Conservation (phyloP, 805 yeast species). For the Teunomyces gatunensis region DNA sequence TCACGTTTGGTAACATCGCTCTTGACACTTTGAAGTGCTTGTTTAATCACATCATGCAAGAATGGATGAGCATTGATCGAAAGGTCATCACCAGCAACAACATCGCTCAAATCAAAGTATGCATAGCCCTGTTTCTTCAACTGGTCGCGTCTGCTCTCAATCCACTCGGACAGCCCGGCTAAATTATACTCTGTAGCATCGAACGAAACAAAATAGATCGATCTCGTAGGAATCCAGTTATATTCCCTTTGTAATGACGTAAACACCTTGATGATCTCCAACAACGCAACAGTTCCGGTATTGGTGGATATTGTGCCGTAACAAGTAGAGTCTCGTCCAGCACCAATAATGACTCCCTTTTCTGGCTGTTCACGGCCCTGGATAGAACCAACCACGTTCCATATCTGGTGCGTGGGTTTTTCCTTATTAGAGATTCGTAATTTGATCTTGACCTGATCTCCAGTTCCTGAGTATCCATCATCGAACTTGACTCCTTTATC, state of each 20-base stretch:
- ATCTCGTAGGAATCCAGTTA: slow-evolving; percentile 81
- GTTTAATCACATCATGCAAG: slow-evolving; percentile 47
- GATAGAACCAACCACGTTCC: slow-evolving; percentile 79
- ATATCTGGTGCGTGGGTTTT: slow-evolving; percentile 58
- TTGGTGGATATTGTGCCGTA: slow-evolving; percentile 71
- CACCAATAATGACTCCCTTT: slow-evolving; percentile 73
- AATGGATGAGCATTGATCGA: slow-evolving; percentile 65
- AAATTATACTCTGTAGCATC: slow-evolving; percentile 77
- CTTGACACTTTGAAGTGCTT: slow-evolving; percentile 34
- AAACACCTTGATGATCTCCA: slow-evolving; percentile 69
- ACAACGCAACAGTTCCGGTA: slow-evolving; percentile 70
- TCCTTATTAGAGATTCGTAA: slow-evolving; percentile 37
- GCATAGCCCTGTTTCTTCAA: slow-evolving; percentile 62
- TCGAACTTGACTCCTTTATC: slow-evolving; percentile 21
- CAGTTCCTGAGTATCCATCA: slow-evolving; percentile 28
- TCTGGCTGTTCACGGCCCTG: slow-evolving; percentile 78
- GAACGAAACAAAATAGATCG: slow-evolving; percentile 79
- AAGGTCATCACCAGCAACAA: slow-evolving; percentile 52
- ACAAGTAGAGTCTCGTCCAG: slow-evolving; percentile 75
- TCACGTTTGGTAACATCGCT: slow-evolving; percentile 12
- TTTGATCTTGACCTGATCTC: slow-evolving; percentile 16
- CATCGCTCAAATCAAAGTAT: slow-evolving; percentile 72
- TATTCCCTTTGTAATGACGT: slow-evolving; percentile 59
- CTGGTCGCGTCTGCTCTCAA: slow-evolving; percentile 52
- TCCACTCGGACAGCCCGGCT: slow-evolving; percentile 84